Base-by-base conservation (phyloP, 495 filamentous ascomycete species). In the Penicillium lividum region DNA sequence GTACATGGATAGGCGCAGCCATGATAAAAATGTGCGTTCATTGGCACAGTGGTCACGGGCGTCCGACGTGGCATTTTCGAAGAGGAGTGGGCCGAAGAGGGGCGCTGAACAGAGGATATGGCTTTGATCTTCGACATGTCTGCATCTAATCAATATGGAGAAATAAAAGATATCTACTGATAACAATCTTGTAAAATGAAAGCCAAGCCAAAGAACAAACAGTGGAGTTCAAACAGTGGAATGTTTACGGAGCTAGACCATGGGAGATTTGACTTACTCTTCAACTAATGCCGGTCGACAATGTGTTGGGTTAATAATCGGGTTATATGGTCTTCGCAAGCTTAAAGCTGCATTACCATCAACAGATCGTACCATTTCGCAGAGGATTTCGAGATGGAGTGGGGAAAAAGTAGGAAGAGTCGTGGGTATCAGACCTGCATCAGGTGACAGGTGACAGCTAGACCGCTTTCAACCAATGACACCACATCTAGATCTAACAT, bases 1-100 rank as follows among this genome's bases (percentile, higher is more conserved):
- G 77, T 96, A 97, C 65, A 97, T 84, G 16, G 89, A 87, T 5
- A 98, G 84, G 4, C 94, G 86, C 5, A 98, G 87, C 84, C 93
- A 97, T 18, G 95, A 97, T 51, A 98, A 88, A 68, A 98, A 98
- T 18, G 89, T 84, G 45, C 81, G 78, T 61, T 84, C 81, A 51
- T 82, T 83, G 30, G 81, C 81, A 61, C 76, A 80, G 71, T 82
- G 80, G 58, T 84, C 81, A 34, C 94, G 86, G 22, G 92, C 93
- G 73, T 99, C 95, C 53, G 89, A 93, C 54, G 83, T 82, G 44
- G 83, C 78, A 62, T 99, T 99, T 58, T 93, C 88, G 73, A 99
- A 96, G 40, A 99, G 81, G 15, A 98, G 79, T 0, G 91, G 83
- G 6, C 89, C 90, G 36, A 92, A 70, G 3, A 88, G 71, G 0